Base-by-base conservation (phyloP, 2,329 filamentous ascomycete species). In the Exserohilum turcica region DNA sequence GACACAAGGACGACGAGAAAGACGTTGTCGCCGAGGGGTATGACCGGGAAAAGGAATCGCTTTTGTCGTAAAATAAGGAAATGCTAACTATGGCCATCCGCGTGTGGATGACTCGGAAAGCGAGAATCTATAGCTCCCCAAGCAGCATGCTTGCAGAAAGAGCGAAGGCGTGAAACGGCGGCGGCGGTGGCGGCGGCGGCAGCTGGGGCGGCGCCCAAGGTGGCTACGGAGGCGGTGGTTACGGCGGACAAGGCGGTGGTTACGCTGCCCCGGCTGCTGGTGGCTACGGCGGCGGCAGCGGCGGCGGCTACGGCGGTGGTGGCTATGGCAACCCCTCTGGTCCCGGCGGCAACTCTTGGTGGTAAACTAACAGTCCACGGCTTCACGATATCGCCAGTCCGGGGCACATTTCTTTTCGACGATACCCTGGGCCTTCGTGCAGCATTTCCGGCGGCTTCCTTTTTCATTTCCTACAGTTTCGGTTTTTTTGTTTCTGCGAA, bases 291-390 rank as follows among this genome's bases (percentile, higher is more conserved):
- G 63, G 68, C 37, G 66, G n/a, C n/a, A n/a, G 67, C 36, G 69
- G 71, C 44, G 79, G 79, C 51, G 73, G 76, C 47, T 70, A 76
- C 36, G 78, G 77, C 52, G 76, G 77, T 54, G 79, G 77, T 61
- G 78, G 84, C 75, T 90, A 90, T 77, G 87, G 88, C 75, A 88
- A 89, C 78, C 87, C 87, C 65, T 81, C 83, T 62, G 83, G 83
- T 61, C 80, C 74, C 48, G 84, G 84, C 55, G 84, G 84, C 70
- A 85, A 86, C 58, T 87, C 84, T 64, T 90, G 88, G 88, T 91
- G 82, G 82, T 84, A 84, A 70, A 76, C 54, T 7, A 53, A 49
- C 43, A 46, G 24, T 33, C 35, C 45, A 42, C 43, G 16, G 46
- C 50, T 56, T 59, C 61, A 65, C 59, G 59, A 67, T 58, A 52